phyloP scores from a whole-genome alignment of 495 filamentous ascomycete species.

The Podospora anserina region DNA sequence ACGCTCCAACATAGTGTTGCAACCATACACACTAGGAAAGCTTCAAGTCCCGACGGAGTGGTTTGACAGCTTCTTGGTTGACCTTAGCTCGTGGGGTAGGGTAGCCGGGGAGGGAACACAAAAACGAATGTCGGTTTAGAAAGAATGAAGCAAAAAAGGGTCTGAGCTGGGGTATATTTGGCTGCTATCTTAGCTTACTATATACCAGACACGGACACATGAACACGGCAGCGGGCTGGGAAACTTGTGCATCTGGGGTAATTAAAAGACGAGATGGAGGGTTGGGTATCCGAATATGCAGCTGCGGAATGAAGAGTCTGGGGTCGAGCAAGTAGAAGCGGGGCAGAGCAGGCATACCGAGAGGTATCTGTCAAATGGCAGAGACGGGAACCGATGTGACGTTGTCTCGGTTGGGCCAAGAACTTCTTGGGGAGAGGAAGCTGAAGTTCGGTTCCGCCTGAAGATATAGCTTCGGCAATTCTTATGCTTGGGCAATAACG shows the following conservation, averaged over 20 bases:
- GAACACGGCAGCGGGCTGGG: neutral
- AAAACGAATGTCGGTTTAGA: neutral
- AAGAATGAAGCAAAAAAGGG: neutral
- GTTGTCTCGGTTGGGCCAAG: constrained; percentile 2
- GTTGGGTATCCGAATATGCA: neutral
- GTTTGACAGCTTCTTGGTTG: constrained; percentile 2
- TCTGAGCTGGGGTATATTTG: neutral
- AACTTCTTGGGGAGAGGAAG: neutral
- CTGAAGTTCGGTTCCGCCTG: neutral
- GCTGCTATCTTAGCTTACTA: neutral
- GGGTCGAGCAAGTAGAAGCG: neutral
- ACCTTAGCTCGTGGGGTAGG: neutral
- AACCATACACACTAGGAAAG: neutral
- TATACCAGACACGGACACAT: neutral
- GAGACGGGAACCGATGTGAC: neutral
- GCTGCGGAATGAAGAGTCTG: neutral
- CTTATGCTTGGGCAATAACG: neutral
- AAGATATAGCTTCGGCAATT: constrained; percentile 4
- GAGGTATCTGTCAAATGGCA: neutral
- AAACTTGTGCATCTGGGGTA: neutral
- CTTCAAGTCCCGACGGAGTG: neutral
- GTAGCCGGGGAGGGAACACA: neutral
- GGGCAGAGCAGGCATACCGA: neutral
- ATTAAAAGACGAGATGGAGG: neutral
- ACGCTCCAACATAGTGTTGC: neutral